Base-by-base conservation (phyloP, 495 filamentous ascomycete genomes). In the Aspergillus olivimuriae region DNA sequence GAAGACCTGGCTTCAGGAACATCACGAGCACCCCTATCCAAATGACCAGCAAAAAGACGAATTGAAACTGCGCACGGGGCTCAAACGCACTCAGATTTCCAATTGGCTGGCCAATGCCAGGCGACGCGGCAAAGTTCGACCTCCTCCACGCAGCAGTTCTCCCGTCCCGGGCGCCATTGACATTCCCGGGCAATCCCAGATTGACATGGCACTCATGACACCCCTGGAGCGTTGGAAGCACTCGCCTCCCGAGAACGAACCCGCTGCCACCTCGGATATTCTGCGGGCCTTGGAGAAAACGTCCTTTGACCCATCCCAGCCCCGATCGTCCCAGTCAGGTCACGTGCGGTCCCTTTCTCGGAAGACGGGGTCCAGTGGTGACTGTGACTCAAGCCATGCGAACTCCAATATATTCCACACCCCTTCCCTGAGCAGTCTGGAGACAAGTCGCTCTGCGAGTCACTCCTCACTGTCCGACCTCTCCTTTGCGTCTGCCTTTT, bases 21-120 rank as follows among this genome's bases (percentile, higher is more conserved):
- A 94, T 60, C 73, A 72, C 52, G 74, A 81, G 36, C 81, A 89
- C 53, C 87, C 87, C 0, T 94, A 94, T 58, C 87, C 87, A 12
- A 88, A 72, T 20, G 86, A 91, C 18, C 74, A 83, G 32, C 84
- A 92, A 56, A 91, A 88, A 60, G 81, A 87, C 33, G 70, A 77
- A 50, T 72, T 94, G 15, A 80, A 83, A 55, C 64, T 72, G 34
- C 72, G 75, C 46, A 94, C 87, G 2, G 86, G 86, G 10, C 73
- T 94, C 19, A 87, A 72, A 48, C 75, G 80, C 50, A 81, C 69
- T 9, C 87, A 94, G 58, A 86, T 94, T 39, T 80, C 79, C 18
- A 90, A 90, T 56, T 92, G 87, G 87, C 75, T 94, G 9, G 87
- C 87, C 39, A 94, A 94, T 60, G 84, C 87, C 42, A 80, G 87